Percentiles rank a stretch among this genome's conserved stretches.
phyloP scores from a whole-genome alignment of 2,329 filamentous ascomycete genomes.

The Magnaporthiopsis incrustans region DNA sequence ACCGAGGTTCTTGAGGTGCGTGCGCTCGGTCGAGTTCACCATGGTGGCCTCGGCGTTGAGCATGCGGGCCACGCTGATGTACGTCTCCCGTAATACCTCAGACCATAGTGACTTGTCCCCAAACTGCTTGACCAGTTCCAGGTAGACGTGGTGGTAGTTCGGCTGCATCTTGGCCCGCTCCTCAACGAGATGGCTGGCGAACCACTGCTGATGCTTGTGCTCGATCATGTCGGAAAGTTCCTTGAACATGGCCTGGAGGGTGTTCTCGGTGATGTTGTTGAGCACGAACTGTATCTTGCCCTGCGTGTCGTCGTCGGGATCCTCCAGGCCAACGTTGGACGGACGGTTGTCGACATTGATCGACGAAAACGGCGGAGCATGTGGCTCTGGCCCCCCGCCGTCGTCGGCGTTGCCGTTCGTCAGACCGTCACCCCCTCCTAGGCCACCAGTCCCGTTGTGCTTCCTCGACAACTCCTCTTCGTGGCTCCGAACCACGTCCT shows the following conservation, averaged over 20 bases:
- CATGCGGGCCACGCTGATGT: slow-evolving; percentile 74
- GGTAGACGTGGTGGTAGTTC: slow-evolving; percentile 90
- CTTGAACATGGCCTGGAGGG: slow-evolving; percentile 73
- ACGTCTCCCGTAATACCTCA: slow-evolving; percentile 90
- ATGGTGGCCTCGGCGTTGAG: slow-evolving; percentile 85
- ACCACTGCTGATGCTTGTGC: slow-evolving; percentile 86
- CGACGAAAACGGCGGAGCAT: slow-evolving; percentile 65
- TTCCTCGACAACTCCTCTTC: slow-evolving; percentile 51
- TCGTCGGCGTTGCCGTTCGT: slow-evolving; percentile 68
- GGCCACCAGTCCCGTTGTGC: slow-evolving; percentile 40
- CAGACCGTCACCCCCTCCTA: slow-evolving; percentile 39
- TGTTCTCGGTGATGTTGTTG: slow-evolving; percentile 91
- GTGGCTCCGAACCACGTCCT: slow-evolving; percentile 67
- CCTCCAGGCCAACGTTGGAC: slow-evolving; percentile 59
- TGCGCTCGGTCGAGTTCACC: slow-evolving; percentile 74
- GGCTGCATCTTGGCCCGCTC: slow-evolving; percentile 95
- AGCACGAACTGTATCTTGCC: slow-evolving; percentile 93
- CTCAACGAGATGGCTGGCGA: slow-evolving; percentile 88
- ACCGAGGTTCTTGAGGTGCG: slow-evolving; percentile 86
- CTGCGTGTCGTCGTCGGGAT: slow-evolving; percentile 76
- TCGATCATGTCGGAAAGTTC: slow-evolving; percentile 75
- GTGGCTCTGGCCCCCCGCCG: slow-evolving; percentile 46
- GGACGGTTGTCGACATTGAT: slow-evolving; percentile 67
- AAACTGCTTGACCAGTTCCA: slow-evolving; percentile 80
- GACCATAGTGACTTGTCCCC: slow-evolving; percentile 72